phyloP scores from a whole-genome alignment of 2,329 filamentous ascomycete species.

The Fusarium falciforme region DNA sequence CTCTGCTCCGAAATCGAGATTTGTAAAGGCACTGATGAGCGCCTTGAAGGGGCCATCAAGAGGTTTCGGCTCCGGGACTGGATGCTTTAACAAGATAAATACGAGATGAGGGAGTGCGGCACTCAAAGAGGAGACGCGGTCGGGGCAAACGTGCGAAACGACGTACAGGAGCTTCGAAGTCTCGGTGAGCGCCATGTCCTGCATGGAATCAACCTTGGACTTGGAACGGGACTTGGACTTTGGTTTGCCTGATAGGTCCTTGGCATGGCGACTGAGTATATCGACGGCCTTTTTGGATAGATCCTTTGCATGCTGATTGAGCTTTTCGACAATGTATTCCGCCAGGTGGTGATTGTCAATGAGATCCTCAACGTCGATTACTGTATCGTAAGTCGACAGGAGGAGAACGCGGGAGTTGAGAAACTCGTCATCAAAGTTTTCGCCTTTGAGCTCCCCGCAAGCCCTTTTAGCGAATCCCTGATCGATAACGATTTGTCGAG shows the following conservation, averaged over 20 bases:
- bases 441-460: constrained; percentile 77
- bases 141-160: constrained; percentile 78
- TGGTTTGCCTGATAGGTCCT: background rate
- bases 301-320: constrained; percentile 74
- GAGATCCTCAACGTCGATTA: constrained; percentile 61
- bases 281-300: constrained; percentile 38
- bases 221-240: constrained; percentile 35
- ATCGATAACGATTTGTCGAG: constrained; percentile 47
- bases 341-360: constrained; percentile 54
- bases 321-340: constrained; percentile 74
- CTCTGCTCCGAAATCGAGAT: constrained; percentile 74
- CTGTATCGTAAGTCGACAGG: constrained; percentile 62
- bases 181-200: constrained; percentile 84
- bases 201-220: constrained; percentile 66
- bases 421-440: constrained; percentile 87
- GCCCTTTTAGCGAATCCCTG: constrained; percentile 70
- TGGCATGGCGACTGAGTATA: background rate
- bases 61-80: constrained; percentile 71
- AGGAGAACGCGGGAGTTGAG: constrained; percentile 64
- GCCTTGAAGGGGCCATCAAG: constrained; percentile 78
- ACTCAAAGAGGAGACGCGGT: constrained; percentile 71
- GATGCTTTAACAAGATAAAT: constrained; percentile 71
- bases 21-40: constrained; percentile 84
- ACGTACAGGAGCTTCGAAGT: constrained; percentile 92
- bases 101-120: constrained; percentile 76